Evolutionary conservation across 2,329 filamentous ascomycete genomes (phyloP).

Genomic region (Hymenoscyphus infarciens): DNA sequence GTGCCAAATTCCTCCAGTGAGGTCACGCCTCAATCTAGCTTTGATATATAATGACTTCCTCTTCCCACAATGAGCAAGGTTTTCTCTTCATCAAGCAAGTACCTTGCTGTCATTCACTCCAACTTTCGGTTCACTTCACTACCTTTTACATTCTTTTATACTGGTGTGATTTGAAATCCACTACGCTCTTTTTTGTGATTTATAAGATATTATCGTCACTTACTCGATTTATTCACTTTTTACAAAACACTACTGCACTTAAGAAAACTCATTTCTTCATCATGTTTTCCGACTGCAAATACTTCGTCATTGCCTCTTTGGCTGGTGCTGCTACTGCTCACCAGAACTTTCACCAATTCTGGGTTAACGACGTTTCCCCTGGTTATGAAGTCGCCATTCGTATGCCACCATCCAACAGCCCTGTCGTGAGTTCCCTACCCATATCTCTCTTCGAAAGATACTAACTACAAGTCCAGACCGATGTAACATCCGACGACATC

Average conservation of each 20-base stretch:
- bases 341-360: slow-evolving; percentile 42
- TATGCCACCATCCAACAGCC: slow-evolving; percentile 48
- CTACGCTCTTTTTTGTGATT: slow-evolving; percentile 4
- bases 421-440: slow-evolving; percentile 35
- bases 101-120: slow-evolving; percentile 3
- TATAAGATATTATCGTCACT: not conserved
- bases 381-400: slow-evolving; percentile 40
- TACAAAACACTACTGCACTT: slow-evolving; percentile 29
- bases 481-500: slow-evolving; percentile 46
- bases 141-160: slow-evolving; percentile 4
- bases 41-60: not conserved
- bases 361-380: slow-evolving; percentile 39
- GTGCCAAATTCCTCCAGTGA: not conserved
- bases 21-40: not conserved
- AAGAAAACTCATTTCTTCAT: slow-evolving; percentile 23
- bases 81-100: slow-evolving; percentile 8
- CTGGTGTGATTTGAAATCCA: slow-evolving; percentile 11
- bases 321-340: slow-evolving; percentile 35
- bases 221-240: slow-evolving; percentile 15
- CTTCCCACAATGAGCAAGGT: not conserved
- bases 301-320: slow-evolving; percentile 28
- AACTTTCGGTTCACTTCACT: not conserved
- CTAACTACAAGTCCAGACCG: slow-evolving; percentile 27
- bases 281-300: slow-evolving; percentile 29
- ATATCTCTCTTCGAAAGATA: not conserved